Base-by-base conservation (phyloP, 805 yeast genomes). In the Teunomyces stri region DNA sequence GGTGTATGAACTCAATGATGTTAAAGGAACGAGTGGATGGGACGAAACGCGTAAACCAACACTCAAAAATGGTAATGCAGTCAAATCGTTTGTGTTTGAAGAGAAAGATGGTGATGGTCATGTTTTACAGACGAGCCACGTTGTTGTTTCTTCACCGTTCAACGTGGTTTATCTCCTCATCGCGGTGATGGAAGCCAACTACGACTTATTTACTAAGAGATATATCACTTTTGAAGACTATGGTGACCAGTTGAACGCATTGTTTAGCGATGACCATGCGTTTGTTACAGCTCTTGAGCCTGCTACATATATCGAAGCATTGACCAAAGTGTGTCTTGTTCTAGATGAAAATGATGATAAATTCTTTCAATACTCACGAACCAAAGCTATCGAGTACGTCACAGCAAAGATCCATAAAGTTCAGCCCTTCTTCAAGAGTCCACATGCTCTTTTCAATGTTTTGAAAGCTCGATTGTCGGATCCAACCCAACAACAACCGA, bases 221-320 rank as follows among this genome's bases (percentile, higher is more conserved):
- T 61, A 65, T 52, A 48, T 71, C 48, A 60, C 75, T 0, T 53
- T 68, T 12, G 81, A 79, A 18, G 83, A 79, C 55, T 51, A 79
- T 3, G 55, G 64, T 6, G 81, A 76, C 51, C 50, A 56, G 13
- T 49, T 72, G 27, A 57, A 59, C 41, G 53, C 51, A 44, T 54
- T 57, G 27, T 65, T 56, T 47, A 61, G 61, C 31, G 68, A 18
- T 18, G 20, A 51, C 13, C 66, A 62, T 16, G 68, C 64, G 16
- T 57, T 64, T 55, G 52, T 70, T 5, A 50, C 62, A 6, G 58
- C 60, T 5, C 35, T 58, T 0, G 63, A 66, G 4, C 61, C 65
- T 41, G 49, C 49, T 3, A 10, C 42, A 9, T 36, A 50, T 9
- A 41, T 18, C 25, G 37, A 21, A 5, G 25, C 35, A 2, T 37